Evolutionary conservation across 2,329 filamentous ascomycete species (phyloP), one percentile per base, ranked within the genome.

Genomic region (Aspergillus puulaauensis): DNA sequence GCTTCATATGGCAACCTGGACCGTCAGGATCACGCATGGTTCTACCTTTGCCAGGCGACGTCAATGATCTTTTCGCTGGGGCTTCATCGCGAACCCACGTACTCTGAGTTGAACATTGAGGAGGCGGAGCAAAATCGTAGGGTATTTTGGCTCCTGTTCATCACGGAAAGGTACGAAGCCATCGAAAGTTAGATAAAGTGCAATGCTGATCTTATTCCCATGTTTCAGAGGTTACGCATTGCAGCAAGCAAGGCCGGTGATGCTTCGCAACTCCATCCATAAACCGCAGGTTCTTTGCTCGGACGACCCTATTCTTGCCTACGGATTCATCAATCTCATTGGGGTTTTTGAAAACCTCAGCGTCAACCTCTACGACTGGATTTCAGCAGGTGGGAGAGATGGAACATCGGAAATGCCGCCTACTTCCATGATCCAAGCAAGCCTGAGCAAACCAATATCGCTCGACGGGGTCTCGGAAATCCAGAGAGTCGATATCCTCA

Each of bases 1-100:
- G 88, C 84, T 39, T 88, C 87, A 57, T 85, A 88, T 70, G 88
- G 89, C 60, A 87, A 85, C 39, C 77, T 90, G 47, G 88, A 91
- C 61, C 80, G 87, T 70, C 88, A 92, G 70, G 86, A 89, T 61
- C 86, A 87, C 71, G 90, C 89, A 1, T 93, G 90, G 90, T 92
- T 87, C 68, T 86, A 91, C 70, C 78, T 93, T 9, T 86, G 90
- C 24, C 90, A 95, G 73, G 88, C 89, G 6, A 88, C 86, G 2
- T 92, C 90, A 6, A 79, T 93, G 72, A 73, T 73, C 6, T 76
- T 78, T 52, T 73, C 74, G 1, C 65, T 80, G 31, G 71, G 71
- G 0, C 68, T 80, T 46, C 74, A 79, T 59, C 76, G 77, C 11
- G 78, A 80, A 61, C 66, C 71, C 2, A 73, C 71, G 2, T 91